Conservation (phyloP, 805 yeast genomes). For the Wickerhamomyces silvicola region DNA sequence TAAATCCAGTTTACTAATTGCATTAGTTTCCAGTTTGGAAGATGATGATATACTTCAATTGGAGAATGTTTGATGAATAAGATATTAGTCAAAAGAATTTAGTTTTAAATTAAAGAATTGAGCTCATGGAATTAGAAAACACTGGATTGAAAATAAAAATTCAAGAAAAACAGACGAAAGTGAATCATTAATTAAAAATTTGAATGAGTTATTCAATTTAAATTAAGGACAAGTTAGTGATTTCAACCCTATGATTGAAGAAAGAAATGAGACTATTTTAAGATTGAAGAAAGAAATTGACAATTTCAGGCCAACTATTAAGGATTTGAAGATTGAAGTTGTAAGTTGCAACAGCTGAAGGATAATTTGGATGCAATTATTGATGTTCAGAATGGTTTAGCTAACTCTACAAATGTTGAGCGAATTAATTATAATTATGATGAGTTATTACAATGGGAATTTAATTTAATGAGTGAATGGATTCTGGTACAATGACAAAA, state of each 20-base stretch:
- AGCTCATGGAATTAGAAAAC: conserved; percentile 12
- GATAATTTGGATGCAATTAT: not conserved
- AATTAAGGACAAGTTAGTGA: not conserved
- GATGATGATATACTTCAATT: conserved; percentile 11
- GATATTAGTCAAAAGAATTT: conserved; percentile 15
- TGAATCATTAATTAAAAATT: not conserved
- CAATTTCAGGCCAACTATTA: not conserved
- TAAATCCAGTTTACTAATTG: conserved; percentile 9
- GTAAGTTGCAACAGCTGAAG: not conserved
- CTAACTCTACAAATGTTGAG: too few species aligned
- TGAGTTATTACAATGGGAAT: conserved; percentile 11
- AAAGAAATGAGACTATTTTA: not conserved
- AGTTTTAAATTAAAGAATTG: conserved; percentile 11
- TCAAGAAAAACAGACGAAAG: not conserved
- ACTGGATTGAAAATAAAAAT: conserved; percentile 5
- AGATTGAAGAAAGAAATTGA: too few species aligned
- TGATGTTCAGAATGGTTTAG: not conserved
- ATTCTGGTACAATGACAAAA: too few species aligned
- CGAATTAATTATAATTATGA: too few species aligned
- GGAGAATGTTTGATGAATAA: conserved; percentile 15
- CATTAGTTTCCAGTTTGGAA: conserved; percentile 7
- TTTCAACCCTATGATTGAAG: not conserved
- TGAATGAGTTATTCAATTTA: conserved; percentile 1
- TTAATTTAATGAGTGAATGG: conserved; percentile 9
- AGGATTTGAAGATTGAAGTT: not conserved